Evolutionary conservation across 495 filamentous ascomycete species (phyloP).

Genomic region (Xanthoparmelia taractica): DNA sequence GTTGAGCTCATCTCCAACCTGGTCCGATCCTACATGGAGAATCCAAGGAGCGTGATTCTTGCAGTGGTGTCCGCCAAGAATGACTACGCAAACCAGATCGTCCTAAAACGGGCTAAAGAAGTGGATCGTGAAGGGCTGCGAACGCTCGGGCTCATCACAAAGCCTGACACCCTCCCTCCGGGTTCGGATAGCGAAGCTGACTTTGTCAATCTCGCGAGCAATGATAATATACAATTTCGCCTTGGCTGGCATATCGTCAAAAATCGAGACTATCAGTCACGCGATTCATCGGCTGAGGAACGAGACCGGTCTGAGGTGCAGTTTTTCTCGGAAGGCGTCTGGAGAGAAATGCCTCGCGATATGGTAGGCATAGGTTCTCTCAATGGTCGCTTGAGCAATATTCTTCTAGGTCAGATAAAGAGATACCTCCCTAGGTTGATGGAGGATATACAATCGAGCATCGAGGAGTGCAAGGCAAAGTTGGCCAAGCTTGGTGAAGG

Average conservation of each 20-base stretch:
- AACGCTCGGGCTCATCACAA: slow-evolving; percentile 22
- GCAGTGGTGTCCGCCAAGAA: slow-evolving; percentile 22
- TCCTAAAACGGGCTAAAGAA: slow-evolving; percentile 68
- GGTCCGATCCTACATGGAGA: slow-evolving; percentile 20
- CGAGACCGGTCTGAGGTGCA: slow-evolving; percentile 20
- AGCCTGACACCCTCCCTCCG: slow-evolving; percentile 25
- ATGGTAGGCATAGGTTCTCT: slow-evolving; percentile 46
- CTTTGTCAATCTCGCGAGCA: slow-evolving; percentile 34
- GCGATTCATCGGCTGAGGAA: slow-evolving; percentile 18
- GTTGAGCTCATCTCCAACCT: slow-evolving; percentile 15
- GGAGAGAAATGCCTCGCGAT: slow-evolving; percentile 34
- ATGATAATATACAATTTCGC: slow-evolving; percentile 33
- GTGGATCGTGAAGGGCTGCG: slow-evolving; percentile 61
- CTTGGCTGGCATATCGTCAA: slow-evolving; percentile 43
- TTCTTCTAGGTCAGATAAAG: slow-evolving; percentile 51
- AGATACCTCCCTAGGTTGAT: slow-evolving; percentile 51
- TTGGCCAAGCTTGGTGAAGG: slow-evolving; percentile 44
- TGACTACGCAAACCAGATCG: slow-evolving; percentile 22
- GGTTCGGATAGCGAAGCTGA: slow-evolving; percentile 32
- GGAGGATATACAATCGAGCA: slow-evolving; percentile 43
- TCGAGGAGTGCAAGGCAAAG: slow-evolving; percentile 27
- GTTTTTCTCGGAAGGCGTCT: slow-evolving; percentile 44
- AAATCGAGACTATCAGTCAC: slow-evolving; percentile 41
- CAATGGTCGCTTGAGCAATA: slow-evolving; percentile 44
- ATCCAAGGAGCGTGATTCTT: slow-evolving; percentile 22